Evolutionary conservation across 305 asterid species (phyloP).

Genomic region (Fraxinus xanthoxyloides): DNA sequence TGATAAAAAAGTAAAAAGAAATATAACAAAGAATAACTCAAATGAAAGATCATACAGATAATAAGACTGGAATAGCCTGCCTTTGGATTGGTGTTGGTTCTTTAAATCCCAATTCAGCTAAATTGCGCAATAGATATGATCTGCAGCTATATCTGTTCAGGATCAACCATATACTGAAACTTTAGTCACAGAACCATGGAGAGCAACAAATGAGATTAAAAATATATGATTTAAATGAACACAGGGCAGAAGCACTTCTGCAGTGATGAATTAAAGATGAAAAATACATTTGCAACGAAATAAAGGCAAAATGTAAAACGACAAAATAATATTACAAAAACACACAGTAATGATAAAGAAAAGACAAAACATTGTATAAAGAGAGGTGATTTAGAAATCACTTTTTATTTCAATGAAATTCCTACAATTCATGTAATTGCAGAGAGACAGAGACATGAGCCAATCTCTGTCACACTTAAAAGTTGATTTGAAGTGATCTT

Average conservation of each 20-base stretch:
- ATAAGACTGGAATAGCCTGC: constrained; percentile 89
- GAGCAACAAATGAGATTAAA: background rate
- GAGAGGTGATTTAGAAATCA: background rate
- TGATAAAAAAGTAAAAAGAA: background rate
- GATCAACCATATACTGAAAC: constrained; percentile 9
- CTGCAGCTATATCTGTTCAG: constrained; percentile 60
- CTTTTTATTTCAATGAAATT: background rate
- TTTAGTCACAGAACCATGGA: background rate
- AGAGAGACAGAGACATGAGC: background rate
- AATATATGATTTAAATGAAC: background rate
- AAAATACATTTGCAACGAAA: background rate
- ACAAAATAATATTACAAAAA: constrained; percentile 2
- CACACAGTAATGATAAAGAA: background rate
- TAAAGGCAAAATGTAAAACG: background rate
- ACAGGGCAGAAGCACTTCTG: background rate
- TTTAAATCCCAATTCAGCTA: constrained; percentile 65
- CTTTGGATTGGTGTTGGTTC: constrained; percentile 97
- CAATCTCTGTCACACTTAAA: background rate
- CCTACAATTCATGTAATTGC: background rate
- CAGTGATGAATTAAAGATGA: background rate
- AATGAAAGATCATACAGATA: constrained; percentile 74
- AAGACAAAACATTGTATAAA: background rate
- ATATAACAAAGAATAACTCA: constrained; percentile 22
- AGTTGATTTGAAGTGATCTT: background rate
- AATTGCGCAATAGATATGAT: constrained; percentile 60